phyloP scores from a whole-genome alignment of 192 early-diverging fungal genomes.

The Podila epigama region DNA sequence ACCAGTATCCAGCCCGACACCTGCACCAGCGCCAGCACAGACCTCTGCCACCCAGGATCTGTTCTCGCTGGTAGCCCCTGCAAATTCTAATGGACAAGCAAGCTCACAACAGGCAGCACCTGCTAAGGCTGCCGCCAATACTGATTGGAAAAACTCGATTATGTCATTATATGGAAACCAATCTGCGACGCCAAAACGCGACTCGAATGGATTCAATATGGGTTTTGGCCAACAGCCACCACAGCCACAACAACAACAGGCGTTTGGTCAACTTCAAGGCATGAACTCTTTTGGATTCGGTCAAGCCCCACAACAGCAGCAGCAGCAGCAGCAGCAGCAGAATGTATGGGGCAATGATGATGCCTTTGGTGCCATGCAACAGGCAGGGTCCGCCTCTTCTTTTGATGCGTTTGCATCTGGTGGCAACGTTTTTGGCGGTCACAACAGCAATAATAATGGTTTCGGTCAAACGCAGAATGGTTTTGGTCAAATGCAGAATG shows the following conservation, averaged over 20 bases:
- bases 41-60: constrained; percentile 19
- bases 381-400: constrained; percentile 13
- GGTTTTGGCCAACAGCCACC: too few species aligned
- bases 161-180: constrained; percentile 45
- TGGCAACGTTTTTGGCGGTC: background rate
- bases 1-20: too few species aligned
- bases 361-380: constrained; percentile 44
- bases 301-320: constrained; percentile 19
- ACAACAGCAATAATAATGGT: constrained; percentile 1
- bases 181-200: constrained; percentile 22
- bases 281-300: constrained; percentile 37
- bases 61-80: constrained; percentile 14
- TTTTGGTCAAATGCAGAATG: background rate
- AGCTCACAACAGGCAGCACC: background rate
- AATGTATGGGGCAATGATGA: constrained; percentile 44
- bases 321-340: constrained; percentile 25
- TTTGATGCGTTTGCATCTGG: constrained; percentile 29
- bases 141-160: constrained; percentile 47
- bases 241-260: constrained; percentile 24
- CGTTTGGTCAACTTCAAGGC: constrained; percentile 42
- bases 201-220: background rate
- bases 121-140: constrained; percentile 20
- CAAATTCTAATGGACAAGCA: background rate
- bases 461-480: background rate
- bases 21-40: background rate